Evolutionary conservation across 2,329 filamentous ascomycete species (phyloP), one percentile per base, ranked within the genome.

Genomic region (Hypocreales sp.): DNA sequence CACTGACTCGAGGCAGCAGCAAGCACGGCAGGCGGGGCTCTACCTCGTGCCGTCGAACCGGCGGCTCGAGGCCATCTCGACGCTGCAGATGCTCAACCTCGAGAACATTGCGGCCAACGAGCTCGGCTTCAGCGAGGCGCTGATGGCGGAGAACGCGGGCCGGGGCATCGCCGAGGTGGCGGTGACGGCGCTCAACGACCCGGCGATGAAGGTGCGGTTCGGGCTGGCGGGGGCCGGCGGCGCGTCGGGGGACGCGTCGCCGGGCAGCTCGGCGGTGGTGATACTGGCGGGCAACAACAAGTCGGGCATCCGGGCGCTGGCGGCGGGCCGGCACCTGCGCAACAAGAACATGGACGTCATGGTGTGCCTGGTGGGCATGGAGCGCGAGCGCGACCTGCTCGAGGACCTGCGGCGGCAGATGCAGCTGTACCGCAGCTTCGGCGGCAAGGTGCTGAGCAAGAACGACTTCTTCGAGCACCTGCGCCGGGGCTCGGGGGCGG

Each of bases 241-340:
- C 23, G 39, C 43, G 2, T 44, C 45, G 7, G 39, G 43, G 13
- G 46, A 48, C 12, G 38, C 42, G 7, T 40, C 39, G 20, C 31
- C 45, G 22, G 47, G 32, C 33, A 49, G 41, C 23, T 49, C 52
- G 5, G 60, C 62, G 1, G 56, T 72, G 18, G 72, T 92, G 14
- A 71, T 95, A 6, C 63, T 95, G n/a, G 86, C 82, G 0, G 87
- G 90, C n/a, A 95, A 94, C 50, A 87, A 93, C 51, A 83, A 83
- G 38, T 84, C 78, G 1, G 86, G 87, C 21, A 76, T 81, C 20
- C 69, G 87, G 32, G 83, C 84, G 4, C 65, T 95, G 28, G 80
- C 83, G 10, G 84, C 84, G 4, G 84, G 78, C 16, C 72, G 90
- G 5, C 86, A 95, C 48, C 66, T 95, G 7, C 73, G 81, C 27